Base-by-base conservation (phyloP, 495 filamentous ascomycete species). In the Sabuloglossum arenarium region DNA sequence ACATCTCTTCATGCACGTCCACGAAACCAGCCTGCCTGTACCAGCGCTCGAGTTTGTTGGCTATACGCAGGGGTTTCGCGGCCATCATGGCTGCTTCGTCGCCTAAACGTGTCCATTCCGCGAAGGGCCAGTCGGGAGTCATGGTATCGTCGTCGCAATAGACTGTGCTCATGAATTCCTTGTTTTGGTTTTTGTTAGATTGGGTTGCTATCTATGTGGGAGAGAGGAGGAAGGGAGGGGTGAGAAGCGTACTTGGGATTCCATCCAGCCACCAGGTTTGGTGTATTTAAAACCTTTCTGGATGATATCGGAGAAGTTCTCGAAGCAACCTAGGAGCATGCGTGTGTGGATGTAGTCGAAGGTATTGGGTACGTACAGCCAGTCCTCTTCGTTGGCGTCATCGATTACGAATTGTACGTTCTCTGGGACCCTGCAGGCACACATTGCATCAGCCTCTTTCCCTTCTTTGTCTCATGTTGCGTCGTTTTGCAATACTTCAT, bases 271-370 rank as follows among this genome's bases (percentile, higher is more conserved):
- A 29, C 82, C 82, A 3, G 82, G 82, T 53, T 74, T 74, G 11
- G 79, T 64, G 60, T 58, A 66, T 23, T 55, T 56, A 19, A 65
- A 59, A 24, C 52, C 59, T 51, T 64, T 58, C 6, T 49, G 25
- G 42, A 67, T 56, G 49, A 69, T 52, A 16, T 53, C 34, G 31
- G 62, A 59, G 66, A 4, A 85, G 62, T 84, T 73, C 19, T 59
- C 72, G 56, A 86, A 75, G 31, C 71, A 72, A 30, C 75, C 77
- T 56, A 74, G 71, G 29, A 84, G 63, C 14, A 69, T 67, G 25
- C 81, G 75, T 5, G 77, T 69, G 66, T 85, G 80, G 53, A 85
- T 71, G 56, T 79, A 81, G 68, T 85, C 82, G 62, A 84, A 84
- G 51, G 65, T 61, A 51, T 75, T 65, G 6, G 65, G 60, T 28